These are phyloP conservation scores for Zizania latifolia DNA, from an alignment of 176 grass and related monocot genomes.

Conservation along the genomic window DNA sequence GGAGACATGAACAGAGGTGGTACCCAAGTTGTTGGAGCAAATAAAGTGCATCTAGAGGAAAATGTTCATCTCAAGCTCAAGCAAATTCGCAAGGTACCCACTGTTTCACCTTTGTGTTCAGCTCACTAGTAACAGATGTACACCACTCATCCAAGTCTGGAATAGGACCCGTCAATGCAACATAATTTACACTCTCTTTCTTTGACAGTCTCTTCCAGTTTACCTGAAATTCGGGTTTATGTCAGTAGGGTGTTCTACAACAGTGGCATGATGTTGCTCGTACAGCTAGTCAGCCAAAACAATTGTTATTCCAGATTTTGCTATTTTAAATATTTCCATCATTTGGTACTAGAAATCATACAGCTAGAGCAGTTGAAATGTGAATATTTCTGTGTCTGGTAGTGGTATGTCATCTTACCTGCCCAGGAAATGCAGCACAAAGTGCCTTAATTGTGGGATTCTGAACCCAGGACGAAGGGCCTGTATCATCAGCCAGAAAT, in stretches of 20 bases:
- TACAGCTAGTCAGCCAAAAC: background rate
- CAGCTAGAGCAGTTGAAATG: background rate
- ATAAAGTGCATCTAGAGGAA: conserved; percentile 13
- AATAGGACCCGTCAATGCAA: conserved; percentile 72
- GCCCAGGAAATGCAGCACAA: conserved; percentile 61
- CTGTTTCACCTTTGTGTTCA: conserved; percentile 65
- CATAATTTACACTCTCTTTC: conserved; percentile 71
- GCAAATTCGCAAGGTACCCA: conserved; percentile 49
- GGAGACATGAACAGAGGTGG: background rate
- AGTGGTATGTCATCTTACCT: conserved; percentile 33
- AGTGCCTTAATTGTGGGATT: conserved; percentile 84
- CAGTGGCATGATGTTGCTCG: background rate
- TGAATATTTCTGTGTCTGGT: background rate
- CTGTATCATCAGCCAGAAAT: conserved; percentile 44
- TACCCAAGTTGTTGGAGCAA: conserved; percentile 18
- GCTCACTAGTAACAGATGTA: conserved; percentile 42
- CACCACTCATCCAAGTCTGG: conserved; percentile 82
- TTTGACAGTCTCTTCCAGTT: conserved; percentile 75
- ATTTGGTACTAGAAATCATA: conserved; percentile 4
- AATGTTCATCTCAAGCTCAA: conserved; percentile 7
- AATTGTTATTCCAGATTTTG: background rate
- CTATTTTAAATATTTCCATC: background rate
- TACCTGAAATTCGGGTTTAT: conserved; percentile 40
- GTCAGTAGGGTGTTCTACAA: background rate
- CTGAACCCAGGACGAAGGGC: conserved; percentile 45